Base-by-base conservation (phyloP, 1,139 yeast species). In the Saccharomyces hybrid region DNA sequence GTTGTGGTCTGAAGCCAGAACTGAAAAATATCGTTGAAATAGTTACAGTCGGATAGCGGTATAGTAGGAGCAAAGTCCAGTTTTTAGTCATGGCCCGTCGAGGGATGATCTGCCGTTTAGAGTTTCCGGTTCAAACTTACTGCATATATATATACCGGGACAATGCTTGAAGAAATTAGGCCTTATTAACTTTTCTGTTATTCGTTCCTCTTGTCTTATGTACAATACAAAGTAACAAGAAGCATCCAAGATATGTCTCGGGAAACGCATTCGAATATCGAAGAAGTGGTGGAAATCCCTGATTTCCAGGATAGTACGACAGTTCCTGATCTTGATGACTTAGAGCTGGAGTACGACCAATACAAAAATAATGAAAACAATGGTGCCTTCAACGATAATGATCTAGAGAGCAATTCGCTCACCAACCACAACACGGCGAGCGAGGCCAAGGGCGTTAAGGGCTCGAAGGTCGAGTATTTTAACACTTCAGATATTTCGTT, bases 301-400 rank as follows among this genome's bases (percentile, higher is more conserved):
- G 26, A 41, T 27, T 24, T 50, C 27, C 51, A 14, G 47, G 51
- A 29, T 21, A 49, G 31, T 3, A 32, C 8, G 38, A 48, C 19
- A 26, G 31, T 53, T 21, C 51, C 51, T 4, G 49, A 62, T 50
- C 48, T 64, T 49, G 69, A 63, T 51, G 64, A 65, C 47, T 53
- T 66, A 44, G 70, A 65, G 47, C 56, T 59, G 26, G 69, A 66
- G 55, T 66, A 62, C 50, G 65, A 59, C 57, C 65, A 60, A 34
- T 65, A 59, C 49, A 66, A 66, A 50, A 54, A 52, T n/a, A 58
- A 53, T 14, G 68, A 61, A 49, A 51, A 50, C 14, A 46, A 50
- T 32, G 49, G 8, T 21, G 8, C n/a, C 2, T 27, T 38, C 19
- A 26, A n/a, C 7, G 38, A 28, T 42, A 31, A 50, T 19, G 26